Percentiles rank a stretch among this genome's conserved stretches.
These are phyloP conservation scores for Aspergillus mulundensis DNA, from an alignment of 495 filamentous ascomycete species.

Conservation along the genomic window DNA sequence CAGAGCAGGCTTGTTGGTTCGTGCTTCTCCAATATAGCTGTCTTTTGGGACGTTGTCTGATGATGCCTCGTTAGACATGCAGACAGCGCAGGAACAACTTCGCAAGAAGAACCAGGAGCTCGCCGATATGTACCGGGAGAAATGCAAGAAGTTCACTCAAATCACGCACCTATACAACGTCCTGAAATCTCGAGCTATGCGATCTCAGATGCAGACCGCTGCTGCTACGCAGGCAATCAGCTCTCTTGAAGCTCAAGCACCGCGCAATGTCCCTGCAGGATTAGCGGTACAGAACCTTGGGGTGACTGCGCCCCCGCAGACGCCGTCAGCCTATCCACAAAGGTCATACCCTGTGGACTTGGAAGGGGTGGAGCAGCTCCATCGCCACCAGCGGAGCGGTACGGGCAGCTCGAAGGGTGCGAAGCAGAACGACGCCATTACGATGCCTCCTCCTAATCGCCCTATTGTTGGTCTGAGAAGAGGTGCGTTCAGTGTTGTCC, in stretches of 20 bases:
- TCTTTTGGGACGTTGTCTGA: not conserved
- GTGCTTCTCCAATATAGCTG: conserved; percentile 6
- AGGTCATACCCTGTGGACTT: conserved; percentile 27
- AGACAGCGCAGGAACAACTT: conserved; percentile 60
- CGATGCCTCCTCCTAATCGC: conserved; percentile 30
- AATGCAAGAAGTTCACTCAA: conserved; percentile 69
- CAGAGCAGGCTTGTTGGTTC: conserved; percentile 56
- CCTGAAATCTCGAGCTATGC: conserved; percentile 70
- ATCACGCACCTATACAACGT: conserved; percentile 81
- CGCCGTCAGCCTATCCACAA: conserved; percentile 20
- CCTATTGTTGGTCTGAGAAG: conserved; percentile 17
- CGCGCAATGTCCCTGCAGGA: conserved; percentile 13
- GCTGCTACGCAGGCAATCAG: conserved; percentile 59
- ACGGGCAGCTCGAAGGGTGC: conserved; percentile 41
- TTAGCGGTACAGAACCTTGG: conserved; percentile 11
- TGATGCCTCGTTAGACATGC: conserved; percentile 51
- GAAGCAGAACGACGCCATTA: conserved; percentile 13
- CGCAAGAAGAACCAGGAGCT: conserved; percentile 75
- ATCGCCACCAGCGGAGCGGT: conserved; percentile 45
- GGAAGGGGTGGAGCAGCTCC: conserved; percentile 40
- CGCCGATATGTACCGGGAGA: conserved; percentile 63
- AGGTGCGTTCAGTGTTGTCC: conserved; percentile 16
- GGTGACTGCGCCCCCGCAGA: conserved; percentile 21
- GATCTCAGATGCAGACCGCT: conserved; percentile 63
- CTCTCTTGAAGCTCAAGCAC: conserved; percentile 21